A percentile compares a stretch with the other conserved stretches of the same genome.
Conservation (phyloP, 371 early-diverging fungal genomes). For the Caulochytrium protostelioides region DNA sequence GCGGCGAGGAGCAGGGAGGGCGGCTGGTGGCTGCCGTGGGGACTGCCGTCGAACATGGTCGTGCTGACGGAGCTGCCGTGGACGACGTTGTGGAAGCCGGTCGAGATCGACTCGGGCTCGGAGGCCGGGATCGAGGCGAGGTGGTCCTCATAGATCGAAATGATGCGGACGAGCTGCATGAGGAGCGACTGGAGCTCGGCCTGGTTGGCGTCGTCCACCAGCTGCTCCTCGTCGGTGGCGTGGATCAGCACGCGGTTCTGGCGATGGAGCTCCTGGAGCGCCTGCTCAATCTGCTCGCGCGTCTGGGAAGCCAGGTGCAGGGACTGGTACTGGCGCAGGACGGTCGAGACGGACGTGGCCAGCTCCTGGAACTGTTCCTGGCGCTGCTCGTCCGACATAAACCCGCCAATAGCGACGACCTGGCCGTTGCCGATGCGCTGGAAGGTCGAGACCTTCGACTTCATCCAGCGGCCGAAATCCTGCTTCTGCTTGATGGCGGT, state of each 20-base stretch:
- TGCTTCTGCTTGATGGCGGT: conserved; percentile 17
- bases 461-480: conserved; percentile 26
- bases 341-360: conserved; percentile 13
- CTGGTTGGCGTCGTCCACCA: conserved; percentile 19
- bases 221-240: conserved; percentile 19
- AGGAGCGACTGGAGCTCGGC: conserved; percentile 14
- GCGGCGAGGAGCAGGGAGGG: no score
- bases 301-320: conserved; percentile 13
- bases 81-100: no score
- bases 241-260: conserved; percentile 17
- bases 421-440: conserved; percentile 16
- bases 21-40: no score
- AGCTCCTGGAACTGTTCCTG: no score
- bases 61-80: no score
- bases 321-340: conserved; percentile 13
- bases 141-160: conserved; percentile 25
- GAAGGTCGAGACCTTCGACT: conserved; percentile 14
- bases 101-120: no score
- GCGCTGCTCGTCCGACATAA: conserved; percentile 19
- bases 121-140: no score
- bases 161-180: conserved; percentile 15
- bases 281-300: conserved; percentile 9
- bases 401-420: conserved; percentile 11
- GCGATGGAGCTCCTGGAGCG: conserved; percentile 14
- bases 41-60: no score